phyloP scores from a whole-genome alignment of 2,329 filamentous ascomycete genomes.

The Pyrenochaeta sp. region DNA sequence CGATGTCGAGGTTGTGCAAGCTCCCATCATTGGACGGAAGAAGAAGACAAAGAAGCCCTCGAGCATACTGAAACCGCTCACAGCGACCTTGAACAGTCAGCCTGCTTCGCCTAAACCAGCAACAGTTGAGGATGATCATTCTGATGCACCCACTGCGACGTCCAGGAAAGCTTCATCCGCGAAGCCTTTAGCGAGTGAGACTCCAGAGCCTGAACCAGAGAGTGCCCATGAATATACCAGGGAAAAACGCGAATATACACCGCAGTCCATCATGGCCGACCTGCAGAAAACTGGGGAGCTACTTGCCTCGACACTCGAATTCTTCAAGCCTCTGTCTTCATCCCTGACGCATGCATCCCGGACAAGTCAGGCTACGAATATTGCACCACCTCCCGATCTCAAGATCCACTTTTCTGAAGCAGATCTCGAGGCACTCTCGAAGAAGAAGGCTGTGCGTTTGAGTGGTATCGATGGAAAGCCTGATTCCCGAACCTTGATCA shows the following conservation, averaged over 20 bases:
- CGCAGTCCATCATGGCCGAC: constrained; percentile 49
- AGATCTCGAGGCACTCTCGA: constrained; percentile 59
- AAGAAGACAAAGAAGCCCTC: constrained; percentile 80
- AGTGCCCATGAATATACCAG: constrained; percentile 34
- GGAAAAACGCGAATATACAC: constrained; percentile 39
- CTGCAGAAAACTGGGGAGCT: constrained; percentile 50
- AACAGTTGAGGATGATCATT: constrained; percentile 37
- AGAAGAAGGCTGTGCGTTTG: constrained; percentile 60
- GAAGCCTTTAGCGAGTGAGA: constrained; percentile 28
- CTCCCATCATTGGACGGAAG: constrained; percentile 79
- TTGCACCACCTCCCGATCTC: constrained; percentile 42
- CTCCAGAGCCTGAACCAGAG: constrained; percentile 34
- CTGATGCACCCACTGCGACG: constrained; percentile 18
- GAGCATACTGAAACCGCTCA: constrained; percentile 32
- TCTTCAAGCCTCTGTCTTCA: constrained; percentile 52
- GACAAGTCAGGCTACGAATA: constrained; percentile 19
- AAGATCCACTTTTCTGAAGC: constrained; percentile 49
- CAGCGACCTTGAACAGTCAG: constrained; percentile 32
- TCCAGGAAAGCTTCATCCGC: constrained; percentile 26
- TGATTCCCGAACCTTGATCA: constrained; percentile 70
- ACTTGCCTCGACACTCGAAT: constrained; percentile 49
- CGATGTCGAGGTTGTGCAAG: constrained; percentile 63
- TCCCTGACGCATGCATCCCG: constrained; percentile 42
- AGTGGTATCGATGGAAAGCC: constrained; percentile 52
- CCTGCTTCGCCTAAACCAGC: constrained; percentile 39